A percentile compares a stretch with the other conserved stretches of the same genome.
Conservation (phyloP, 129 eudicot genomes). For the Tagetes patula region DNA sequence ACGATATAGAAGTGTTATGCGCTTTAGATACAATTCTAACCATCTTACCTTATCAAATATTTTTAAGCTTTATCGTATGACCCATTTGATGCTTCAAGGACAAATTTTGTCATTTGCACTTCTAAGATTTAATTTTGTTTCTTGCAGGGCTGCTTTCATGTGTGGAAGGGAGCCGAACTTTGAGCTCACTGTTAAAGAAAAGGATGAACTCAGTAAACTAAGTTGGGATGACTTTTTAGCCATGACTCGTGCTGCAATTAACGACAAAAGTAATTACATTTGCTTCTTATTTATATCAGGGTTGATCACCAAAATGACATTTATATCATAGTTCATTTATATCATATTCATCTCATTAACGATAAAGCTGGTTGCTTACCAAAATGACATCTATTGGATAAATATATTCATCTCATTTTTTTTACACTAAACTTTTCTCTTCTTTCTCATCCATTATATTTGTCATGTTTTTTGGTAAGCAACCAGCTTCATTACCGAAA, state of each 20-base stretch:
- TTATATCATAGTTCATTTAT: neutral
- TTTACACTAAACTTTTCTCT: too few relatives aligned
- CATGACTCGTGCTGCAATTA: constrained; percentile 72
- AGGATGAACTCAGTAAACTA: constrained; percentile 67
- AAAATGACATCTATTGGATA: neutral
- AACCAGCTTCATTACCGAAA: neutral
- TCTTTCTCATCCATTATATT: neutral
- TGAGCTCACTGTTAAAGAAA: constrained; percentile 72
- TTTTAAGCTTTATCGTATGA: neutral
- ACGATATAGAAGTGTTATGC: neutral
- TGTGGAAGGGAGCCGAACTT: constrained; percentile 96
- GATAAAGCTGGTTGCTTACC: too few relatives aligned
- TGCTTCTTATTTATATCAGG: neutral
- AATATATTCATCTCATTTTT: neutral
- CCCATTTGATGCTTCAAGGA: neutral
- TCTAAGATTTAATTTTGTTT: neutral
- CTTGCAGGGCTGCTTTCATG: constrained; percentile 91
- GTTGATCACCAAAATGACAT: neutral
- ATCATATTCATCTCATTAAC: too few relatives aligned
- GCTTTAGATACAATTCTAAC: neutral
- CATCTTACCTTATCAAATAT: neutral
- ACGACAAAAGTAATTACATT: constrained; percentile 61
- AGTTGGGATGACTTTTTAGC: constrained; percentile 89
- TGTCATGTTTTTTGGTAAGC: neutral
- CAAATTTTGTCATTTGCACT: neutral